phyloP scores from a whole-genome alignment of 148 eudicot species.

The Dianthus caryophyllus region DNA sequence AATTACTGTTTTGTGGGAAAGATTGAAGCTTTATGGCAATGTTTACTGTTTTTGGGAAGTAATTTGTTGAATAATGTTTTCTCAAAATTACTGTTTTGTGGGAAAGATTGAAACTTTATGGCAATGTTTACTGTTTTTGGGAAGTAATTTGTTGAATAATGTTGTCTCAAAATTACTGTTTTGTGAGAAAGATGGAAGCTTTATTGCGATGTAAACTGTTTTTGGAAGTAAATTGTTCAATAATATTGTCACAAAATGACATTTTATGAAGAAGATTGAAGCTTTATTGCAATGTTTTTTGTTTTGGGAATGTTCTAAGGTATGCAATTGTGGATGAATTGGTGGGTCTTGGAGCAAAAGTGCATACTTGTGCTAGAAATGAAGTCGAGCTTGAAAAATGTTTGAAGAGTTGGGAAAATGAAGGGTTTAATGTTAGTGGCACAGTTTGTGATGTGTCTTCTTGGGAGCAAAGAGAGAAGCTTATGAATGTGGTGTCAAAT shows the following conservation, averaged over 20 bases:
- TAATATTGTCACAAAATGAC: not conserved
- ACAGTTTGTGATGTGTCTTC: constrained; percentile 60
- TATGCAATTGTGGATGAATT: constrained; percentile 64
- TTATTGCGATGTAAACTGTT: too few species aligned
- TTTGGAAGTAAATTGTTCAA: not conserved
- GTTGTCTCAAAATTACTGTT: not conserved
- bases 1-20: not conserved
- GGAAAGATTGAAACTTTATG: constrained; percentile 10
- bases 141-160: not conserved
- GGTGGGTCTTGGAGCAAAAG: constrained; percentile 57
- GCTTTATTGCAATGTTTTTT: not conserved
- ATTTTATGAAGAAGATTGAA: constrained; percentile 6
- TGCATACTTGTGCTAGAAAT: constrained; percentile 65
- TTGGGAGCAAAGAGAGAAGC: constrained; percentile 39
- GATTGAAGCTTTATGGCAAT: not conserved
- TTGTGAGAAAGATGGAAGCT: not conserved
- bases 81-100: constrained; percentile 6
- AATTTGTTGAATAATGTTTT: not conserved
- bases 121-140: not conserved
- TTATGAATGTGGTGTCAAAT: constrained; percentile 39
- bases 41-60: not conserved
- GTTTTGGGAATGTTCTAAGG: constrained; percentile 30
- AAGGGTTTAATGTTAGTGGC: constrained; percentile 49
- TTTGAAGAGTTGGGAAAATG: constrained; percentile 46
- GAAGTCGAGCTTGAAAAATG: constrained; percentile 39